Conservation (phyloP, 768 basidiomycete genomes). For the Sarcodon sp. region DNA sequence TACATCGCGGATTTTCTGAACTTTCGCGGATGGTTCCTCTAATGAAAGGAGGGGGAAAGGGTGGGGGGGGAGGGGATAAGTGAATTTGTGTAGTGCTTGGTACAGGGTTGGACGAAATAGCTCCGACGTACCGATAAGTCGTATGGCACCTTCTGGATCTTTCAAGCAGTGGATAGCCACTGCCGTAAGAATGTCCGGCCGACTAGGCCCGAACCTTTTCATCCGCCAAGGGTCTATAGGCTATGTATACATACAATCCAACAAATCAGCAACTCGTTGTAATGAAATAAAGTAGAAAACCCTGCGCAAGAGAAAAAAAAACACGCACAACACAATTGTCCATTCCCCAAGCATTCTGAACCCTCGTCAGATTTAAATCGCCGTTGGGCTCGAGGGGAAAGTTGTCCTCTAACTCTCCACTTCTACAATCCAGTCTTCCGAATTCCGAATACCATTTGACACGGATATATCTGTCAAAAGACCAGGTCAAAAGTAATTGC, state of each 20-base stretch:
- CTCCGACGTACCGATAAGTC: background rate
- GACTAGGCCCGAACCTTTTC: background rate
- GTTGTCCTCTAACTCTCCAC: background rate
- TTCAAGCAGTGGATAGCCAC: background rate
- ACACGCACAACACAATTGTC: background rate
- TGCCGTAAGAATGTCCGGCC: background rate
- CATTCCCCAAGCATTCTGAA: background rate
- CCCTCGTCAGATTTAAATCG: background rate
- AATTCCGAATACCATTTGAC: background rate
- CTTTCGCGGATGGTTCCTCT: background rate
- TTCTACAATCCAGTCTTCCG: background rate
- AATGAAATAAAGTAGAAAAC: no score
- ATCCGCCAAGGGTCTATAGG: background rate
- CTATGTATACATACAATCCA: background rate
- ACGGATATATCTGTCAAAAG: background rate
- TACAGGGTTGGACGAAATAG: no score
- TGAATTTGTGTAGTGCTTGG: background rate
- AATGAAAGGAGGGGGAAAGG: background rate
- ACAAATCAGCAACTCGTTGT: background rate
- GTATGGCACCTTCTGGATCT: background rate
- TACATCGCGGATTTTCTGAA: background rate
- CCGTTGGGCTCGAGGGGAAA: background rate
- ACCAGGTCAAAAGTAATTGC: background rate
- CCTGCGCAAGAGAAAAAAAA: background rate
- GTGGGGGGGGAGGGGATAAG: background rate